Percentiles rank a stretch among this genome's conserved stretches.
Evolutionary conservation across 257 asterid species (phyloP).

Genomic region (Salvia miltiorrhiza): DNA sequence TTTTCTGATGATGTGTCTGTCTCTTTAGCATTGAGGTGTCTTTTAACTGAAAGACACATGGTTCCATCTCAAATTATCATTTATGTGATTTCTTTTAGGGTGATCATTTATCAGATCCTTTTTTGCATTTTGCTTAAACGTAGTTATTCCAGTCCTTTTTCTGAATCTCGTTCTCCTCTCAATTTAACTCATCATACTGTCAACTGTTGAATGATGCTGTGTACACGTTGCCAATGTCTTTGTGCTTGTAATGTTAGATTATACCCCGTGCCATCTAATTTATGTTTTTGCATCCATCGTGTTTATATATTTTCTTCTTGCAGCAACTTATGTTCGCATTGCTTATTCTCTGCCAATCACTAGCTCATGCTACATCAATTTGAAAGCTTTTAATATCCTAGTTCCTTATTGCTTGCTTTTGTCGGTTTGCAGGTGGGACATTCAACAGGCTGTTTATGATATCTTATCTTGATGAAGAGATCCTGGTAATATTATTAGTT

Average conservation of each 20-base stretch:
- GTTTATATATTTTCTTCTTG: background rate
- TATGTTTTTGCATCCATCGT: background rate
- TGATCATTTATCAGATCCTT: background rate
- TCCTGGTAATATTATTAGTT: slow-evolving; percentile 11
- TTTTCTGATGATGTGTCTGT: too few relatives aligned
- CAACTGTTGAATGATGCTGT: background rate
- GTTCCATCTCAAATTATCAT: background rate
- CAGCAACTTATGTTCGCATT: background rate
- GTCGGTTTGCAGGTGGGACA: slow-evolving; percentile 21
- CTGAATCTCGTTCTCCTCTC: background rate
- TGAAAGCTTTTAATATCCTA: background rate
- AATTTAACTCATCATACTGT: background rate
- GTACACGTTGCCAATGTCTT: background rate
- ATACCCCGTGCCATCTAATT: background rate
- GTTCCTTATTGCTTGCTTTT: background rate
- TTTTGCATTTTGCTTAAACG: background rate
- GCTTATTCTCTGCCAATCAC: background rate
- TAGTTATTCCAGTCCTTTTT: background rate
- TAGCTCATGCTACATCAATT: background rate
- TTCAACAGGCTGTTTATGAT: slow-evolving; percentile 22
- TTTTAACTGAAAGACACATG: background rate
- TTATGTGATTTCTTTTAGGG: background rate
- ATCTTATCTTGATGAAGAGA: slow-evolving; percentile 29
- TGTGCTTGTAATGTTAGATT: background rate
- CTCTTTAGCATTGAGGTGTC: too few relatives aligned